These are phyloP conservation scores for Colletotrichum endophyticum DNA, from an alignment of 2,329 filamentous ascomycete species.

Conservation along the genomic window DNA sequence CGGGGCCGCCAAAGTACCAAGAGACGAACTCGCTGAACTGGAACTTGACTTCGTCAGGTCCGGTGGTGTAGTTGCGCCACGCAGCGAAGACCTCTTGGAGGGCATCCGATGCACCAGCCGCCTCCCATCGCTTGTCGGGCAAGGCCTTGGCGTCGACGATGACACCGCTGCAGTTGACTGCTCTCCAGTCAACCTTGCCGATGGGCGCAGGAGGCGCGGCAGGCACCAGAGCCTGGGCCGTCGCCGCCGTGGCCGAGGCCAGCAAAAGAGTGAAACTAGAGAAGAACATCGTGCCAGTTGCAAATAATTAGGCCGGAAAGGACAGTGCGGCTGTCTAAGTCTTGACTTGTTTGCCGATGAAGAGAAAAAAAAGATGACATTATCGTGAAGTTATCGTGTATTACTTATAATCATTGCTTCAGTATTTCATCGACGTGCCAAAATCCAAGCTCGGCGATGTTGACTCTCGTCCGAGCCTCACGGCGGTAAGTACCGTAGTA, in stretches of 20 bases:
- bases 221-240: not conserved
- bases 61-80: not conserved
- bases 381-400: rapidly evolving
- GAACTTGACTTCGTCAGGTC: not conserved
- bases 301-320: not conserved
- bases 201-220: not conserved
- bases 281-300: not conserved
- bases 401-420: not conserved
- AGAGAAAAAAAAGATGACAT: not conserved
- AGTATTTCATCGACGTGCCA: not conserved
- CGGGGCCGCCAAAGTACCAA: not conserved
- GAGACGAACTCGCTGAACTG: constrained; percentile 6
- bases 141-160: not conserved
- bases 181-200: not conserved
- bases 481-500: not conserved
- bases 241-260: not conserved
- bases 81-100: not conserved
- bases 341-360: not conserved
- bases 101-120: not conserved
- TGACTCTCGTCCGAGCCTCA: not conserved
- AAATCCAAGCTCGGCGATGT: not conserved
- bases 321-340: not conserved
- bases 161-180: not conserved
- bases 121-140: not conserved
- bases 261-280: not conserved